Evolutionary conservation across 768 basidiomycete genomes (phyloP).

Genomic region (Lentinus brumalis): DNA sequence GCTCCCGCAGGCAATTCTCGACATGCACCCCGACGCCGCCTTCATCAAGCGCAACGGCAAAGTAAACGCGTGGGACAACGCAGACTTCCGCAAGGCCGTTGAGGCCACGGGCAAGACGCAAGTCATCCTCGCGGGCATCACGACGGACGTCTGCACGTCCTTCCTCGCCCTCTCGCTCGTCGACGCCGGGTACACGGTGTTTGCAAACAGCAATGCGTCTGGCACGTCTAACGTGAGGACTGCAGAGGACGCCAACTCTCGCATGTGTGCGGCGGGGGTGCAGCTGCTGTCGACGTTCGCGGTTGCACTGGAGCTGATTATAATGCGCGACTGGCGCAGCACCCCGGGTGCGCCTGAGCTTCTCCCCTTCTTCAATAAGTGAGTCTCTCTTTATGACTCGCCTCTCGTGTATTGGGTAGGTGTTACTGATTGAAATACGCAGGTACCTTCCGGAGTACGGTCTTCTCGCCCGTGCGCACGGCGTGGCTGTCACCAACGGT

Average conservation of each 20-base stretch:
- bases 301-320: slow-evolving; percentile 42
- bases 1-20: slow-evolving; percentile 45
- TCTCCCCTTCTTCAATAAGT: slow-evolving; percentile 49
- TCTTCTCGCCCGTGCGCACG: slow-evolving; percentile 34
- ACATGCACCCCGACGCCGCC: slow-evolving; percentile 47
- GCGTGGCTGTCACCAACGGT: slow-evolving; percentile 32
- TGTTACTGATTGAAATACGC: neutral
- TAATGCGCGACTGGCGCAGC: slow-evolving; percentile 51
- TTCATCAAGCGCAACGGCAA: slow-evolving; percentile 50
- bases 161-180: slow-evolving; percentile 50
- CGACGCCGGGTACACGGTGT: slow-evolving; percentile 50
- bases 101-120: slow-evolving; percentile 52
- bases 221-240: slow-evolving; percentile 43
- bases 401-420: neutral
- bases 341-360: slow-evolving; percentile 46
- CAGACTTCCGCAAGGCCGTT: slow-evolving; percentile 48
- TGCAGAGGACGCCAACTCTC: slow-evolving; percentile 47
- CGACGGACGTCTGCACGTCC: slow-evolving; percentile 52
- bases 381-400: slow-evolving; percentile 17
- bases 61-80: slow-evolving; percentile 55
- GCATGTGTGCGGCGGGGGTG: slow-evolving; percentile 51
- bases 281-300: slow-evolving; percentile 49
- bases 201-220: slow-evolving; percentile 48
- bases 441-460: slow-evolving; percentile 39
- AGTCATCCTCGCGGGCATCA: slow-evolving; percentile 51